Evolutionary conservation across 192 early-diverging fungal genomes (phyloP), one percentile per base, ranked within the genome.

Genomic region (Rhizophagus sp.): DNA sequence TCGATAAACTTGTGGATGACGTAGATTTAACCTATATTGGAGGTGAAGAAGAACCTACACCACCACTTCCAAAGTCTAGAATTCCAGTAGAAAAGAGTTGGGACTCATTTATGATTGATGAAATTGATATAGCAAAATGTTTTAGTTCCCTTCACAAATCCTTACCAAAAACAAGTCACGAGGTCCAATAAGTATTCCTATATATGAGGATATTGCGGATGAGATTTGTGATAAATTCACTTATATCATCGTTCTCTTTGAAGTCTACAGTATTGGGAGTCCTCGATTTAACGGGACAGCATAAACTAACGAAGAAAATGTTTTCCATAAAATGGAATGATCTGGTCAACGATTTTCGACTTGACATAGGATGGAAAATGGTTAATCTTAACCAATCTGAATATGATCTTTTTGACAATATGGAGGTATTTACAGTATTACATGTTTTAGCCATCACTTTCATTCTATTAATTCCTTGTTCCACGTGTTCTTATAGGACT

Each of bases 361-460:
- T 30, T 25, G 57, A 74, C 62, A 61, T 74, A 12, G 52, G 49
- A 41, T 75, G 52, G 27, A 75, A 61, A 44, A 75, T n/a, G 2
- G 52, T 75, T 30, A 44, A 62, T 13, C 52, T 61, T 75, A 44
- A 75, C 33, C 52, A 62, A 22, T 75, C 34, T 17, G 73, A 75
- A 75, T 33, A 13, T 24, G 19, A 68, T 17, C 52, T 68, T 78
- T 78, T 75, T 75, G 73, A 75, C 27, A 75, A 75, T 75, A 75
- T 62, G 25, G 33, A 75, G 50, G 52, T 75, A 75, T 62, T 75
- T 50, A n/a, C 47, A 73, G 13, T 33, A 2, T 44, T 17, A 24
- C 52, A 62, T 57, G 22, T 33, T 79, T 79, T 79, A 71, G 30
- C 33, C 57, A 62, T 79, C 71, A 62, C 27, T 34, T 79, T 79